These are phyloP conservation scores for Auriscalpium orientale DNA, from an alignment of 768 basidiomycete species.

Conservation along the genomic window DNA sequence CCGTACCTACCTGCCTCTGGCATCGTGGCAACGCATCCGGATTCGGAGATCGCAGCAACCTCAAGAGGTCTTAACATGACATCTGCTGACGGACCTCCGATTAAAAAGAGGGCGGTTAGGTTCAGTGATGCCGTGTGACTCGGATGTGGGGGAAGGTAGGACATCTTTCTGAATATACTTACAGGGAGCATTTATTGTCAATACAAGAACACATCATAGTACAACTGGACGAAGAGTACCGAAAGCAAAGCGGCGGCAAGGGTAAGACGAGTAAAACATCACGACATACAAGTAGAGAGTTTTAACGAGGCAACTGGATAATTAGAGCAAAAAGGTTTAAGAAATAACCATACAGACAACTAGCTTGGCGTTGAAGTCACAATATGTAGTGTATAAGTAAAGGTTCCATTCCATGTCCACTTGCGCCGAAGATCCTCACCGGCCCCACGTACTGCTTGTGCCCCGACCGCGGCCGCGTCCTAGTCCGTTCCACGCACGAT, in stretches of 20 bases:
- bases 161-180: too few relatives aligned
- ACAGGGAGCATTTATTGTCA: too few relatives aligned
- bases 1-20: too few relatives aligned
- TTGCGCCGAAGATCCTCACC: background rate
- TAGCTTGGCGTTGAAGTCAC: background rate
- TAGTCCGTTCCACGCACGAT: slow-evolving; percentile 6
- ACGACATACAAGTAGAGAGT: too few relatives aligned
- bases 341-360: background rate
- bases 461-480: slow-evolving; percentile 11
- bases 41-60: too few relatives aligned
- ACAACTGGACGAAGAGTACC: background rate
- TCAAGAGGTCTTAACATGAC: too few relatives aligned
- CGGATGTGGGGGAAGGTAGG: too few relatives aligned
- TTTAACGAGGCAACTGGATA: background rate
- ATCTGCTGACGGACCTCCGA: too few relatives aligned
- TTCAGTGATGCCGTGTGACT: too few relatives aligned
- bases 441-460: slow-evolving; percentile 10
- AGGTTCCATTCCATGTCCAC: background rate
- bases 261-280: background rate
- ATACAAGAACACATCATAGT: background rate
- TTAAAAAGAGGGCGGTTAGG: too few relatives aligned
- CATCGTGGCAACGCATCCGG: too few relatives aligned
- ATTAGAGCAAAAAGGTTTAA: background rate
- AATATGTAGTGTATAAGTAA: background rate
- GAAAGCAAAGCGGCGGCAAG: background rate